Base-by-base conservation (phyloP, 768 basidiomycete species). In the Agrocybe praecox region DNA sequence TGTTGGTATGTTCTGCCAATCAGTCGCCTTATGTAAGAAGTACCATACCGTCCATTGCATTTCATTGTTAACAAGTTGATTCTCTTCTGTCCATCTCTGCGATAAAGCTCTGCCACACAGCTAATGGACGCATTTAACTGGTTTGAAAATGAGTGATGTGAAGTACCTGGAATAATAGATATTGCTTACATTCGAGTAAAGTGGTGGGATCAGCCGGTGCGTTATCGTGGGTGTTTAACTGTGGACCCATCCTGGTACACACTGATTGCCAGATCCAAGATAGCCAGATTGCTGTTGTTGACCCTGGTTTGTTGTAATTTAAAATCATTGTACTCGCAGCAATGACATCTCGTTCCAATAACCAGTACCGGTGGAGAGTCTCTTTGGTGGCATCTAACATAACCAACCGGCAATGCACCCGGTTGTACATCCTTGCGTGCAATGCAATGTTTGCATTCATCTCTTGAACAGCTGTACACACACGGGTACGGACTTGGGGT, bases 221-320 rank as follows among this genome's bases (percentile, higher is more conserved):
- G 22, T 9, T 12, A 6, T 33, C 36, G n/a, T n/a, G n/a, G n/a
- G n/a, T n/a, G n/a, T n/a, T n/a, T 14, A 51, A 17, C 5, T 40
- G 12, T 11, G 49, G 49, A 14, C 29, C 49, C 6, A 52, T 23
- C 3, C 36, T 34, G 18, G 15, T 2, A 8, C 2, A 24, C 2
- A 23, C 33, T 15, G 36, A 36, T 14, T 52, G 34, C 50, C 50
- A 52, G 6, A 52, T 52, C 50, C 50, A 52, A 2, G 50, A 52
- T 2, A 52, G 23, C 6, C 23, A 36, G 19, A 52, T 15, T 19
- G 18, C 24, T 2, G 34, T 43, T 2, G 34, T 40, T 34, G 33
- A 34, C 6, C 50, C 50, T 22, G 50, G 36, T 40, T 11, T 42
- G 36, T 52, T 52, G 12, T 23, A 40, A 52, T 52, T 22, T 5